These are phyloP conservation scores for Nemania serpens DNA, from an alignment of 2,329 filamentous ascomycete species.

Conservation along the genomic window DNA sequence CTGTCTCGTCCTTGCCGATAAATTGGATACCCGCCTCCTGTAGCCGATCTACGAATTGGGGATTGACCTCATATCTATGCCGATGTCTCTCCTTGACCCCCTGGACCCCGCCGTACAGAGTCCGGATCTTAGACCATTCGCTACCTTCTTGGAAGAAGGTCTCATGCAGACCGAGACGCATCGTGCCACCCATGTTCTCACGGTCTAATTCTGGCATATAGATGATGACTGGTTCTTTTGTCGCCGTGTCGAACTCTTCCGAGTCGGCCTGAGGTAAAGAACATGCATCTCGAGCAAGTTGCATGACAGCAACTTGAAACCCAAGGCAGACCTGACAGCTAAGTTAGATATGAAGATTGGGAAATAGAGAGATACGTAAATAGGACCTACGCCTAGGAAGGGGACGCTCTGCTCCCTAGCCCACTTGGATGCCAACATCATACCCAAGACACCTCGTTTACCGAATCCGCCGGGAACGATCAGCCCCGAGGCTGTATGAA, in stretches of 20 bases:
- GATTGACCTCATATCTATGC: slow-evolving; percentile 91
- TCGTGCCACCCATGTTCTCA: slow-evolving; percentile 79
- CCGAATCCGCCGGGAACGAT: slow-evolving; percentile 81
- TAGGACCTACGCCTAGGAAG: slow-evolving; percentile 67
- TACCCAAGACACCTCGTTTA: slow-evolving; percentile 79
- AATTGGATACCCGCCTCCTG: slow-evolving; percentile 73
- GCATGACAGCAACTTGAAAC: slow-evolving; percentile 91
- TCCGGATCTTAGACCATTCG: slow-evolving; percentile 79
- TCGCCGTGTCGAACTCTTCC: slow-evolving; percentile 59
- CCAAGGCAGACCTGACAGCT: slow-evolving; percentile 71
- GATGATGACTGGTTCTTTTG: slow-evolving; percentile 75
- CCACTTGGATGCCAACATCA: slow-evolving; percentile 87
- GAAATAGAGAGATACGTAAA: neutral
- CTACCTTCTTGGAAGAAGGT: slow-evolving; percentile 75
- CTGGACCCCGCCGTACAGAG: slow-evolving; percentile 67
- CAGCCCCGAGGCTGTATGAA: slow-evolving; percentile 71
- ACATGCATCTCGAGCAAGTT: slow-evolving; percentile 79
- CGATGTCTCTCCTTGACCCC: slow-evolving; percentile 76
- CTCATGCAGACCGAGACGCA: slow-evolving; percentile 78
- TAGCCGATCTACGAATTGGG: slow-evolving; percentile 71
- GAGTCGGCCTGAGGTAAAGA: slow-evolving; percentile 61
- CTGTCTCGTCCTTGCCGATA: slow-evolving; percentile 78
- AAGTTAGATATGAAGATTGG: slow-evolving; percentile 1
- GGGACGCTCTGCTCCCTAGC: slow-evolving; percentile 80
- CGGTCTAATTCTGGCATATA: slow-evolving; percentile 80